Conservation (phyloP, 495 filamentous ascomycete genomes). For the Neurospora sp. region DNA sequence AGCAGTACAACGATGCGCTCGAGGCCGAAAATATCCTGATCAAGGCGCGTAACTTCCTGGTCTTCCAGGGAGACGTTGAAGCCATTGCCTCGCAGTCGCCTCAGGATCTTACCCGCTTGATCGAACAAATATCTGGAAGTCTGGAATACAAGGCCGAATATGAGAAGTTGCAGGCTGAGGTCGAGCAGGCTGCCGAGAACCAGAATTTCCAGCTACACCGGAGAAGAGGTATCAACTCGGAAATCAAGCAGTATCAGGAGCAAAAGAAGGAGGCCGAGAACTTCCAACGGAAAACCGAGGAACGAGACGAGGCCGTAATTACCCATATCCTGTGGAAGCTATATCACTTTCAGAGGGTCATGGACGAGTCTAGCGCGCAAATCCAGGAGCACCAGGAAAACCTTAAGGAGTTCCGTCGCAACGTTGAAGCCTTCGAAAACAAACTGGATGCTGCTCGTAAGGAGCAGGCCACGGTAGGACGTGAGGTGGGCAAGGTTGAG, state of each 20-base stretch:
- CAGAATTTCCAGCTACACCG: constrained; percentile 78
- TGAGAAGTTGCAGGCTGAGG: constrained; percentile 73
- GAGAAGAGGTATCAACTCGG: constrained; percentile 88
- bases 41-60: constrained; percentile 93
- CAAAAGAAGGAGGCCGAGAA: constrained; percentile 95
- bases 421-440: constrained; percentile 74
- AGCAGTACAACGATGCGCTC: constrained; percentile 86
- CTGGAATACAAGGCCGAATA: constrained; percentile 94
- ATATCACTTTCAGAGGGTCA: constrained; percentile 86
- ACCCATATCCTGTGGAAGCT: constrained; percentile 96
- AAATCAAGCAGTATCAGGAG: constrained; percentile 94
- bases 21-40: constrained; percentile 95
- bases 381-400: constrained; percentile 95
- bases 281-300: constrained; percentile 76
- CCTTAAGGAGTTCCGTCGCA: constrained; percentile 83
- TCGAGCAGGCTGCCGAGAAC: constrained; percentile 78
- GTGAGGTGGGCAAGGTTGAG: constrained; percentile 73
- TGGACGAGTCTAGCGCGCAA: constrained; percentile 81
- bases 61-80: constrained; percentile 98
- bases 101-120: constrained; percentile 83
- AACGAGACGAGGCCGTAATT: constrained; percentile 85
- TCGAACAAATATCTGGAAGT: constrained; percentile 96
- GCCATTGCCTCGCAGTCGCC: constrained; percentile 93
- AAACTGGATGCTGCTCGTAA: constrained; percentile 78
- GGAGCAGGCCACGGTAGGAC: constrained; percentile 68